Conservation (phyloP, 2,329 filamentous ascomycete genomes). For the Juglanconis juglandina region DNA sequence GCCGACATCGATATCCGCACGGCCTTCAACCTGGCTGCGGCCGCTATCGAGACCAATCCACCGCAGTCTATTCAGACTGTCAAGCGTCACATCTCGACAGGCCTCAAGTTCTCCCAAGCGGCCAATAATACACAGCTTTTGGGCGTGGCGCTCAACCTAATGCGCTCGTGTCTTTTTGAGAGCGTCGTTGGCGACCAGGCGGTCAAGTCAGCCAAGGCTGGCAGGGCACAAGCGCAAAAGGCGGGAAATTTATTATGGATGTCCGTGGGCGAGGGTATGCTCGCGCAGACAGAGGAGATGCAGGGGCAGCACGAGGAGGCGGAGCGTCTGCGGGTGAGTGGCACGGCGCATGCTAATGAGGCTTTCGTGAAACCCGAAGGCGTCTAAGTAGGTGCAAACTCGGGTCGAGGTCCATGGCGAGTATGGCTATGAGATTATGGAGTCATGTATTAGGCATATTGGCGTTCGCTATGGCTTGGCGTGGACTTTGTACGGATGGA, state of each 20-base stretch:
- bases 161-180: constrained; percentile 79
- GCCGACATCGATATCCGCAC: constrained; percentile 72
- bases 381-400: background rate
- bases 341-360: constrained; percentile 17
- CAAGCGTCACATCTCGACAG: constrained; percentile 73
- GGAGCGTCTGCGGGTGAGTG: constrained; percentile 7
- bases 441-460: background rate
- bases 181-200: constrained; percentile 78
- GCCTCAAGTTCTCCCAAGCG: constrained; percentile 65
- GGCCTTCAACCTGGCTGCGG: constrained; percentile 72
- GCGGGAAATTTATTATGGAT: constrained; percentile 73
- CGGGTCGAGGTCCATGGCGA: background rate
- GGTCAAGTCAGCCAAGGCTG: constrained; percentile 70
- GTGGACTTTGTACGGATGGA: background rate
- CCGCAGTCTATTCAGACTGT: constrained; percentile 68
- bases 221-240: constrained; percentile 63
- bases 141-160: constrained; percentile 79
- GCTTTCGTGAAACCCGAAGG: constrained; percentile 11
- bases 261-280: constrained; percentile 76
- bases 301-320: constrained; percentile 53
- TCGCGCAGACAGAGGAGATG: constrained; percentile 70
- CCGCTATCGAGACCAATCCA: constrained; percentile 61
- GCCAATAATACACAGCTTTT: constrained; percentile 75
- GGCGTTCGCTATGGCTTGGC: background rate
- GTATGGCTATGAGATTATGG: background rate